Base-by-base conservation (phyloP, 805 yeast genomes). In the Barnettozyma salicaria region DNA sequence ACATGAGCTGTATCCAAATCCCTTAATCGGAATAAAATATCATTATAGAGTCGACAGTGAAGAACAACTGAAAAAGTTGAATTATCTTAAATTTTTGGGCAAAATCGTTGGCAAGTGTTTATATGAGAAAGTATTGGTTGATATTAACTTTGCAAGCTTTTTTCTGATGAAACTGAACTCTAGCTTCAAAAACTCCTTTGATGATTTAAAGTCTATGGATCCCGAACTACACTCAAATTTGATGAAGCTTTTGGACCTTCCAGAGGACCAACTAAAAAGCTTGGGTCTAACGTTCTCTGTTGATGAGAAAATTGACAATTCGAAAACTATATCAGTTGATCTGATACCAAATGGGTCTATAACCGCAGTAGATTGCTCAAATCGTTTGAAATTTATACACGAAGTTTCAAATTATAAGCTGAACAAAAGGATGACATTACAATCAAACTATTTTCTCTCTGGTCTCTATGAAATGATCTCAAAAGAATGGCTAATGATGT, bases 91-190 rank as follows among this genome's bases (percentile, higher is more conserved):
- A 49, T 89, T 89, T 49, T 58, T 89, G 47, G 98, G 98, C 0
- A 78, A 71, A 63, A 65, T 88, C 6, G 67, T 90, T 30, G 98
- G 97, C 1, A 90, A 88, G 55, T 89, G 97, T 52, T 63, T 90
- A 4, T 87, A 85, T 55, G 95, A 86, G 38, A 78, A 78, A 36
- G 80, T 88, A 4, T 64, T 90, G 44, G 75, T 90, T 7, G 95
- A 89, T 57, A 73, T 85, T 18, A 72, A 78, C 13, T 89, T 90
- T 68, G 88, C 97, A 0, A 84, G 90, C 2, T 86, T 87, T 45
- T 90, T 90, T 51, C 58, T 92, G 29, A 76, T 71, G 57, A 77
- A 83, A 53, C 49, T 62, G 27, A 49, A 50, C 7, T 49, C 62
- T 0, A 67, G 64, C 23, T 59, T 58, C 55, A 72, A 74, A 40